Evolutionary conservation across 352 stramenopile species (phyloP).

Genomic region (Thraustochytrium striatum): DNA sequence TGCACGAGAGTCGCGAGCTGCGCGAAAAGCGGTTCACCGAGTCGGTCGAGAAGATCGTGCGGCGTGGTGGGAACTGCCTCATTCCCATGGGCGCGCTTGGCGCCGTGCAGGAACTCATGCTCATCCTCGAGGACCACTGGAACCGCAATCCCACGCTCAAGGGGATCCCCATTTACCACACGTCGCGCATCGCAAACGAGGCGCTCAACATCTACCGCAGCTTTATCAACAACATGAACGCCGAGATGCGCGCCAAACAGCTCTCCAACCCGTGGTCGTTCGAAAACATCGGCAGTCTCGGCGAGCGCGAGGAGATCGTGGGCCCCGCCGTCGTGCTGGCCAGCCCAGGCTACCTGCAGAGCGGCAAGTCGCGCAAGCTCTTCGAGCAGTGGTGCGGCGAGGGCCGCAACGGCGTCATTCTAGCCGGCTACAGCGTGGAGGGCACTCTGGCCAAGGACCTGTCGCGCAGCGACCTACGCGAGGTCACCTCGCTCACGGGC

Average conservation of each 20-base stretch:
- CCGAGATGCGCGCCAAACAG: constrained; percentile 67
- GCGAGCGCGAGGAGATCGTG: constrained; percentile 56
- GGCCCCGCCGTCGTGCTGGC: constrained; percentile 97
- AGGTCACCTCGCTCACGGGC: constrained; percentile 75
- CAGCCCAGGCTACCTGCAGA: constrained; percentile 97
- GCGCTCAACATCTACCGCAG: constrained; percentile 96
- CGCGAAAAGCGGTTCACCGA: constrained; percentile 93
- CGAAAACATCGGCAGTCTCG: constrained; percentile 79
- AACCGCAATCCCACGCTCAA: constrained; percentile 69
- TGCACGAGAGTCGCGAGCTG: constrained; percentile 90
- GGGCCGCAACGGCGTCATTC: constrained; percentile 96
- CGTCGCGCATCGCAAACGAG: constrained; percentile 89
- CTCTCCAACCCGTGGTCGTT: constrained; percentile 90
- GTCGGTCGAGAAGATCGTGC: constrained; percentile 90
- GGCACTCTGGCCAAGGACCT: constrained; percentile 83
- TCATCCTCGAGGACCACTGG: constrained; percentile 99
- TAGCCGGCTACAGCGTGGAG: constrained; percentile 97
- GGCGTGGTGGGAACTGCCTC: constrained; percentile 88
- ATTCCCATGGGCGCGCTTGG: constrained; percentile 98
- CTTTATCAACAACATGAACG: constrained; percentile 99
- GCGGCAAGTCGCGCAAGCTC: constrained; percentile 90
- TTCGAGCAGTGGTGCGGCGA: constrained; percentile 96
- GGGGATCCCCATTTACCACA: constrained; percentile 95
- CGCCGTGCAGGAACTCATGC: constrained; percentile 91
- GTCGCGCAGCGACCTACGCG: constrained; percentile 67